Evolutionary conservation across 345 rosid genomes (phyloP).

Genomic region (Salix dunnii): DNA sequence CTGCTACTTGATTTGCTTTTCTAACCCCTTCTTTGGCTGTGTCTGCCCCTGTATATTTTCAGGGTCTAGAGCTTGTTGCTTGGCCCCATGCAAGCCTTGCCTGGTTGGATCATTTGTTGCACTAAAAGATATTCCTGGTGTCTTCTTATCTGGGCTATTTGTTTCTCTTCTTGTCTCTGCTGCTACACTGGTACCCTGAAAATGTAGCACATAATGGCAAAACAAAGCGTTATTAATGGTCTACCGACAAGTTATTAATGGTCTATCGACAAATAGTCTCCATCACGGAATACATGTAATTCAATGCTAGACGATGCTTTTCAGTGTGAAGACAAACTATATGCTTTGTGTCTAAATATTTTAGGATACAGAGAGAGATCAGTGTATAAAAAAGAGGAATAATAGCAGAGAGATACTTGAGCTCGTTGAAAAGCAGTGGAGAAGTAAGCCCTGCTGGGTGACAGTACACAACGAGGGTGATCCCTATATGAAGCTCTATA

Average conservation of each 20-base stretch:
- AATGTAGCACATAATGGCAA: background rate
- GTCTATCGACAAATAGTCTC: background rate
- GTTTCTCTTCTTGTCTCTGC: constrained; percentile 15
- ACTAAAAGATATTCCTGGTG: background rate
- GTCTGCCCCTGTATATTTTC: constrained; percentile 31
- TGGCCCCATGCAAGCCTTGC: constrained; percentile 18
- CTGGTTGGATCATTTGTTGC: background rate
- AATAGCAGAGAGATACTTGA: constrained; percentile 4
- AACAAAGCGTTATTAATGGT: background rate
- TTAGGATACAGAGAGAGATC: background rate
- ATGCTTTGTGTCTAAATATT: background rate
- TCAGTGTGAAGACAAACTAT: background rate
- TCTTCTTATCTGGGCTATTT: background rate
- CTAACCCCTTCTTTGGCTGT: constrained; percentile 41
- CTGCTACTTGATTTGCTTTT: constrained; percentile 36
- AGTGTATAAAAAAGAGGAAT: background rate
- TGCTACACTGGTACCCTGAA: constrained; percentile 28
- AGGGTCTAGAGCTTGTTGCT: constrained; percentile 18
- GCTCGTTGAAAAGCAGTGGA: constrained; percentile 28
- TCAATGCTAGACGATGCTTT: background rate
- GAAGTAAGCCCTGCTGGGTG: constrained; percentile 6
- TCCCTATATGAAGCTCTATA: constrained; percentile 12
- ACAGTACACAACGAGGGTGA: constrained; percentile 6
- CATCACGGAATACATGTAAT: background rate
- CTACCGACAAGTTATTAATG: background rate